phyloP scores from a whole-genome alignment of 257 asterid species.

The Cordia subcordata region DNA sequence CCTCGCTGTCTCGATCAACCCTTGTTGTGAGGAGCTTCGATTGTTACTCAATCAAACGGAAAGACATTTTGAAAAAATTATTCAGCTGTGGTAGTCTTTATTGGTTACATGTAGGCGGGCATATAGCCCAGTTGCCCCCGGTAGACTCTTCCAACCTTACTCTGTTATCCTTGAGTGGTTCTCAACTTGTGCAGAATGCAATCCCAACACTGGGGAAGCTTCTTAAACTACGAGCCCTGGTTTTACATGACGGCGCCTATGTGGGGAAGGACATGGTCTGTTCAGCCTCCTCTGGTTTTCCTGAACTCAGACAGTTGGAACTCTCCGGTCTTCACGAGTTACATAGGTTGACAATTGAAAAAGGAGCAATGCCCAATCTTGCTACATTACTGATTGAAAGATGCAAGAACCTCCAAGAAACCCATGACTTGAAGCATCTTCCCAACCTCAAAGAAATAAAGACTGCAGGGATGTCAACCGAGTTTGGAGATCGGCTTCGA shows the following conservation, averaged over 20 bases:
- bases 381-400: no score
- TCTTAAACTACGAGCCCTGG: background rate
- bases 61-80: background rate
- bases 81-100: conserved; percentile 5
- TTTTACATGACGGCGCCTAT: background rate
- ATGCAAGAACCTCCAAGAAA: no score
- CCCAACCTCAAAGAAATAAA: no score
- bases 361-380: no score
- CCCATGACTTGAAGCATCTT: no score
- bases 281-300: no score
- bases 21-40: conserved; percentile 15
- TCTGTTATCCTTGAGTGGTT: background rate
- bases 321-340: no score
- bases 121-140: background rate
- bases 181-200: conserved; percentile 1
- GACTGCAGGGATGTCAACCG: no score
- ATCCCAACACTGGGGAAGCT: conserved; percentile 7
- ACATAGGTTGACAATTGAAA: no score
- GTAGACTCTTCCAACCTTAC: background rate
- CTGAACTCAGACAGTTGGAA: no score
- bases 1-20: background rate
- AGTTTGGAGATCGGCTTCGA: no score
- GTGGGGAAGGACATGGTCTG: background rate
- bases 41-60: conserved; percentile 8
- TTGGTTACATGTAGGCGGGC: conserved; percentile 9